A percentile compares a stretch with the other conserved stretches of the same genome.
phyloP scores from a whole-genome alignment of 2,329 filamentous ascomycete species.

The Calonectria fujianensis region DNA sequence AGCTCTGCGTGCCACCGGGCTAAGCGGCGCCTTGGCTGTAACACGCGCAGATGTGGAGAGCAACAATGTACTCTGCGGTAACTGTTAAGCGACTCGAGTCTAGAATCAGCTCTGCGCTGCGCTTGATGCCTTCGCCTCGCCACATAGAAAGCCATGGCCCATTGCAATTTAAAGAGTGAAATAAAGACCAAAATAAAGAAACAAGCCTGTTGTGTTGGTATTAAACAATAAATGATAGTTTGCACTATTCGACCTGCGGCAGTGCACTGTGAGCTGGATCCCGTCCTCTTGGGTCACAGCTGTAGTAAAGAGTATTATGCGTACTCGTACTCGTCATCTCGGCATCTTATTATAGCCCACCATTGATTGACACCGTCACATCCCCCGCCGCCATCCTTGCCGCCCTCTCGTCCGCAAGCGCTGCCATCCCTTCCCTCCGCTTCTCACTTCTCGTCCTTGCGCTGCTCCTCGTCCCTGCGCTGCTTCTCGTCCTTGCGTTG shows the following conservation, averaged over 20 bases:
- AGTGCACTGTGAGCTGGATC: not conserved
- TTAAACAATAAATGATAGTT: not conserved
- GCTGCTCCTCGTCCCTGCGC: constrained; percentile 61
- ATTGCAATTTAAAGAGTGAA: not conserved
- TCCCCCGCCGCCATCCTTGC: not conserved
- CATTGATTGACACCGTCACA: constrained; percentile 2
- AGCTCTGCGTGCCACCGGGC: constrained; percentile 1
- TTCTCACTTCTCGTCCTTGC: constrained; percentile 58
- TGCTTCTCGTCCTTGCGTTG: constrained; percentile 64
- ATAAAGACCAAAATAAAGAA: not conserved
- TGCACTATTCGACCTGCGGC: not conserved
- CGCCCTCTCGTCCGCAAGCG: not conserved
- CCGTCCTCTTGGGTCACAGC: not conserved
- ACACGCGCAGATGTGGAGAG: constrained; percentile 5
- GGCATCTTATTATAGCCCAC: constrained; percentile 23
- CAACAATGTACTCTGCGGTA: not conserved
- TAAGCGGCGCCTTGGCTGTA: constrained; percentile 10
- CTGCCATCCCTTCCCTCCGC: not conserved
- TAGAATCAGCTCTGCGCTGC: not conserved
- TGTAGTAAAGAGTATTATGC: constrained; percentile 18
- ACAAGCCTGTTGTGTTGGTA: not conserved
- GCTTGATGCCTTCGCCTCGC: not conserved
- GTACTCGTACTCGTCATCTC: constrained; percentile 23
- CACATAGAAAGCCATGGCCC: not conserved
- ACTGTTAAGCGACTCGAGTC: not conserved